phyloP scores from a whole-genome alignment of 164 flowering plant species.

The Berberis thunbergii region DNA sequence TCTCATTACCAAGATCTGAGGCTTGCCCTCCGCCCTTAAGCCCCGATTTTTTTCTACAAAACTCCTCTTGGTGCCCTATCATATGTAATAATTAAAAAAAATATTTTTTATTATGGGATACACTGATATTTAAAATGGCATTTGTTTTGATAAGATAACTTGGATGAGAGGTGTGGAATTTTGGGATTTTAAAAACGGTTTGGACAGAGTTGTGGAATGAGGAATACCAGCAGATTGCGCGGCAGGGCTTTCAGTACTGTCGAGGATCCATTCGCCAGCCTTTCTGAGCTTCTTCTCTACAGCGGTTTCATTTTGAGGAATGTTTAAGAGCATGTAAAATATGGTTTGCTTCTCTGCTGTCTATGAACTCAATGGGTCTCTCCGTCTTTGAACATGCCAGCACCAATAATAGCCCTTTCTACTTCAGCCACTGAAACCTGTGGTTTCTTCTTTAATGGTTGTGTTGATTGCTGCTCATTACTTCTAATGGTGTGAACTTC shows the following conservation, averaged over 20 bases:
- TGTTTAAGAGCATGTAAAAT: background rate
- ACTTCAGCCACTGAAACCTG: constrained; percentile 28
- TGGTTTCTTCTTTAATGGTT: constrained; percentile 17
- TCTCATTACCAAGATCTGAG: too few relatives aligned
- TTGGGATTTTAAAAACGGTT: too few relatives aligned
- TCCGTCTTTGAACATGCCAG: constrained; percentile 40
- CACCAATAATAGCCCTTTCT: constrained; percentile 49
- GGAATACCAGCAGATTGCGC: constrained; percentile 2
- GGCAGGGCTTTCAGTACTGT: constrained; percentile 4
- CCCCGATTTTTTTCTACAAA: too few relatives aligned
- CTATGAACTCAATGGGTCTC: too few relatives aligned
- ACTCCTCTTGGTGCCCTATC: too few relatives aligned
- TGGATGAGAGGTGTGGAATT: too few relatives aligned
- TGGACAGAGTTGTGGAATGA: too few relatives aligned
- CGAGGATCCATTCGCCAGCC: constrained; percentile 9
- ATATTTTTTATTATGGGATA: too few relatives aligned
- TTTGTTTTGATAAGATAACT: too few relatives aligned
- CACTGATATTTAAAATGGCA: too few relatives aligned
- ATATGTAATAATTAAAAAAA: too few relatives aligned
- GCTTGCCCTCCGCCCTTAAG: too few relatives aligned
- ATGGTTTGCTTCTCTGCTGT: background rate
- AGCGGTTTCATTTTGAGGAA: background rate
- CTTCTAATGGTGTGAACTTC: constrained; percentile 1
- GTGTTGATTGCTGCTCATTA: background rate
- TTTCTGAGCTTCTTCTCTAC: constrained; percentile 8